Evolutionary conservation across 1,284 basidiomycete genomes (phyloP).

Genomic region (Fomitopsis schrenkii): DNA sequence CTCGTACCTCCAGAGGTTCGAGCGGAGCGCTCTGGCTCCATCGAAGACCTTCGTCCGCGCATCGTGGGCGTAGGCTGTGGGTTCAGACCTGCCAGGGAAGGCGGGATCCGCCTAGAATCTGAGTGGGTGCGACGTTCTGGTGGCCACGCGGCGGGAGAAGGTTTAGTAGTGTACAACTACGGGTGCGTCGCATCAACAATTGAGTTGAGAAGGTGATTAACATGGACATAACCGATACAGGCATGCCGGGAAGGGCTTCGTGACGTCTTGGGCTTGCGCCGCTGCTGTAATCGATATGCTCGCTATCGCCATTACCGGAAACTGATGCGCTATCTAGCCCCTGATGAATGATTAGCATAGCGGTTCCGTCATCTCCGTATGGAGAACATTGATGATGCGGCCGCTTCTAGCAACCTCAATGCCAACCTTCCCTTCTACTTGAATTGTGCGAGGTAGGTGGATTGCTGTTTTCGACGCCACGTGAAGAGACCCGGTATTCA

Average conservation of each 20-base stretch:
- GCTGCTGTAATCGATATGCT: slow-evolving; percentile 4
- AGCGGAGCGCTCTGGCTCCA: slow-evolving; percentile 41
- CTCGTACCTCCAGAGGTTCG: slow-evolving; percentile 59
- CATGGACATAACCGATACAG: slow-evolving; percentile 27
- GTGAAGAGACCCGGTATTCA: no score
- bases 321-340: not conserved
- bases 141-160: slow-evolving; percentile 12
- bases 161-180: slow-evolving; percentile 43
- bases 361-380: no score
- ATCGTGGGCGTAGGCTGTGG: slow-evolving; percentile 66
- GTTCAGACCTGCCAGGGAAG: slow-evolving; percentile 41
- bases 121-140: slow-evolving; percentile 23
- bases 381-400: no score
- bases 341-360: not conserved
- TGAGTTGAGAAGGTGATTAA: not conserved
- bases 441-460: no score
- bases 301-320: not conserved
- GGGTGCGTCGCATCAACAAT: slow-evolving; percentile 28
- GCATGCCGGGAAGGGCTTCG: slow-evolving; percentile 36
- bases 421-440: no score
- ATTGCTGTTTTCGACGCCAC: no score
- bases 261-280: slow-evolving; percentile 6
- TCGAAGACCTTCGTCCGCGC: slow-evolving; percentile 59
- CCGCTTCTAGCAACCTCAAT: no score
- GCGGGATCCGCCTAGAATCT: slow-evolving; percentile 41